Percentiles rank a stretch among this genome's conserved stretches.
These are phyloP conservation scores for Tolypocladium cylindrosporum DNA, from an alignment of 2,329 filamentous ascomycete species.

Conservation along the genomic window DNA sequence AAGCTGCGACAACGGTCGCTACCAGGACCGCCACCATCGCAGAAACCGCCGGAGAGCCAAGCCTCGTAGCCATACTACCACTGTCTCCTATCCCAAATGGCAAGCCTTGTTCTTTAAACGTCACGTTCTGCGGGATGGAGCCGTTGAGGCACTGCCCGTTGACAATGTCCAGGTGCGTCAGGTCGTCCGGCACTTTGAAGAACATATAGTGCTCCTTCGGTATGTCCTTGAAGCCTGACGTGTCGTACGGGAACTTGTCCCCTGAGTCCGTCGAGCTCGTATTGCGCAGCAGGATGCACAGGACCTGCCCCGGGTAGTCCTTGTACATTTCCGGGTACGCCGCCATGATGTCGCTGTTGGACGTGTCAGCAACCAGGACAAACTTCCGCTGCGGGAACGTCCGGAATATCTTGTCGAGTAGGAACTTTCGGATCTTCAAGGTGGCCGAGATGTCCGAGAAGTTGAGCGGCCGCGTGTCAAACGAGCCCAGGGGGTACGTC, in stretches of 20 bases:
- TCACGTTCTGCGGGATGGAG: slow-evolving; percentile 58
- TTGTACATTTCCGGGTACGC: slow-evolving; percentile 51
- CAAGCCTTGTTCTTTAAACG: slow-evolving; percentile 55
- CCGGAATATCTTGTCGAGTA: slow-evolving; percentile 62
- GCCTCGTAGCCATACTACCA: slow-evolving; percentile 17
- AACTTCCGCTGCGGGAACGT: slow-evolving; percentile 69
- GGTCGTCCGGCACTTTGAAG: slow-evolving; percentile 62
- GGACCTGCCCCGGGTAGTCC: slow-evolving; percentile 60
- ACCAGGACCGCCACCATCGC: slow-evolving; percentile 10
- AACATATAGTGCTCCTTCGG: slow-evolving; percentile 68
- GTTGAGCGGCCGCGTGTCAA: slow-evolving; percentile 70
- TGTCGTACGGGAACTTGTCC: slow-evolving; percentile 68
- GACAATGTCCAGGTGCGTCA: slow-evolving; percentile 54
- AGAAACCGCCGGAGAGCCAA: slow-evolving; percentile 10
- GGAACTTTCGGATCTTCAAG: slow-evolving; percentile 57
- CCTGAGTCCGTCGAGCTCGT: slow-evolving; percentile 57
- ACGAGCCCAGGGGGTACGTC: slow-evolving; percentile 66
- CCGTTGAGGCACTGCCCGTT: slow-evolving; percentile 59
- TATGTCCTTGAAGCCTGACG: slow-evolving; percentile 57
- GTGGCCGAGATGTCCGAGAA: slow-evolving; percentile 68
- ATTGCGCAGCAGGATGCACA: slow-evolving; percentile 70
- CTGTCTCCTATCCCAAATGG: slow-evolving; percentile 32
- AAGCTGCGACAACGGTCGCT: slow-evolving; percentile 9
- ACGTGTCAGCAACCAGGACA: slow-evolving; percentile 66
- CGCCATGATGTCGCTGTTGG: slow-evolving; percentile 67